These are phyloP conservation scores for Stevia rebaudiana DNA, from an alignment of 140 eudicot species.

Conservation along the genomic window DNA sequence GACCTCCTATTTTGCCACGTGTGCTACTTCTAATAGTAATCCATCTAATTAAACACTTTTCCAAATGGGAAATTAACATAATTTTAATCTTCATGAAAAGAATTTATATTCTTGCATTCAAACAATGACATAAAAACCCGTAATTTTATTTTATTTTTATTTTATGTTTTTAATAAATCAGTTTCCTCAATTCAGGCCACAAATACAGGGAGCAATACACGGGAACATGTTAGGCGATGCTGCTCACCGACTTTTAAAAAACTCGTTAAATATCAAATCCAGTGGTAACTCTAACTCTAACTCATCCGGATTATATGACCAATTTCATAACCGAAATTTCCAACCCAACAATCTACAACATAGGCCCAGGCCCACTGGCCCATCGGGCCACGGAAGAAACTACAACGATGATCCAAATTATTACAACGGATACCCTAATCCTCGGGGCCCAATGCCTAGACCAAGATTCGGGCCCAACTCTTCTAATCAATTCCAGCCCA, in stretches of 20 bases:
- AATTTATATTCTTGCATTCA: not conserved
- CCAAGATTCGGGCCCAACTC: slow-evolving; percentile 30
- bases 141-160: not conserved
- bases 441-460: slow-evolving; percentile 30
- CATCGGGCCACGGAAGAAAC: slow-evolving; percentile 49
- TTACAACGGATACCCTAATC: slow-evolving; percentile 30
- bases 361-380: slow-evolving; percentile 74
- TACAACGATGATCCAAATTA: slow-evolving; percentile 33
- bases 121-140: not conserved
- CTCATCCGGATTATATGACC: slow-evolving; percentile 33
- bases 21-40: not conserved
- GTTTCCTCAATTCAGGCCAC: slow-evolving; percentile 52
- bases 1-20: not conserved
- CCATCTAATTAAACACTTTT: not conserved
- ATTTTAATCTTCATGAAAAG: not conserved
- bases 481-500: slow-evolving; percentile 35
- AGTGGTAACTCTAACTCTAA: slow-evolving; percentile 18
- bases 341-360: slow-evolving; percentile 41
- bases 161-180: slow-evolving; percentile 13
- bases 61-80: not conserved
- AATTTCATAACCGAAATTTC: slow-evolving; percentile 28
- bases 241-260: slow-evolving; percentile 80
- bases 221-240: slow-evolving; percentile 89
- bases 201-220: slow-evolving; percentile 67
- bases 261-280: slow-evolving; percentile 62